Evolutionary conservation across 1,284 basidiomycete genomes (phyloP).

Genomic region (Melampsora larici-populina): DNA sequence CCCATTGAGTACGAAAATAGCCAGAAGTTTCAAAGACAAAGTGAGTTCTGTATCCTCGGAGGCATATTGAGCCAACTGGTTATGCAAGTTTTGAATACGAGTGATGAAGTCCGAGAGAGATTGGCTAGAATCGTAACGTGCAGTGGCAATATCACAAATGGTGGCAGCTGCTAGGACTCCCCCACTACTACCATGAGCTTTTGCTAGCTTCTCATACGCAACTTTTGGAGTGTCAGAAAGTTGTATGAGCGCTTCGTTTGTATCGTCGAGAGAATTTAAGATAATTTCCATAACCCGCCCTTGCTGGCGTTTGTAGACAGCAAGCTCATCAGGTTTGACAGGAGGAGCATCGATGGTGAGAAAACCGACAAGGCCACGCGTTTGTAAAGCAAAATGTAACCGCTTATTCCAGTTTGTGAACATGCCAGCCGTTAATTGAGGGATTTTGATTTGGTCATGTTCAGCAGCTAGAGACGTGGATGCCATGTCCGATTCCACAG

Average conservation of each 20-base stretch:
- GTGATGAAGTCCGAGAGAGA: neutral
- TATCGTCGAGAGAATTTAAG: neutral
- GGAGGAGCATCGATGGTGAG: too few species aligned
- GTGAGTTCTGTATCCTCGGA: neutral
- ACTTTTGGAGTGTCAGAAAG: neutral
- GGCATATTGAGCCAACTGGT: too few species aligned
- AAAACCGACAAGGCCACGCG: too few species aligned
- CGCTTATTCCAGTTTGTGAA: too few species aligned
- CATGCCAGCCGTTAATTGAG: too few species aligned
- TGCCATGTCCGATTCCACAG: too few species aligned
- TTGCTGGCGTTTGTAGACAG: too few species aligned
- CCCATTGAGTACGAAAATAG: neutral
- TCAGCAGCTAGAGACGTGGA: too few species aligned
- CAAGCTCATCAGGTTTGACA: too few species aligned
- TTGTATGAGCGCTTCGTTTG: neutral
- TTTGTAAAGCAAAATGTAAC: too few species aligned
- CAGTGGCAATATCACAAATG: neutral
- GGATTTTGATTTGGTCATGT: too few species aligned
- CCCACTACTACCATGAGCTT: neutral
- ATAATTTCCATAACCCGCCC: neutral
- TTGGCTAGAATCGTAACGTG: neutral
- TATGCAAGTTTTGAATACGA: neutral
- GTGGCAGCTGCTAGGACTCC: neutral
- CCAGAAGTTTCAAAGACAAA: neutral
- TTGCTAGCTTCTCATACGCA: neutral